Evolutionary conservation across 1,284 basidiomycete species (phyloP), one percentile per base, ranked within the genome.

Genomic region (Boletellus deceptivus): DNA sequence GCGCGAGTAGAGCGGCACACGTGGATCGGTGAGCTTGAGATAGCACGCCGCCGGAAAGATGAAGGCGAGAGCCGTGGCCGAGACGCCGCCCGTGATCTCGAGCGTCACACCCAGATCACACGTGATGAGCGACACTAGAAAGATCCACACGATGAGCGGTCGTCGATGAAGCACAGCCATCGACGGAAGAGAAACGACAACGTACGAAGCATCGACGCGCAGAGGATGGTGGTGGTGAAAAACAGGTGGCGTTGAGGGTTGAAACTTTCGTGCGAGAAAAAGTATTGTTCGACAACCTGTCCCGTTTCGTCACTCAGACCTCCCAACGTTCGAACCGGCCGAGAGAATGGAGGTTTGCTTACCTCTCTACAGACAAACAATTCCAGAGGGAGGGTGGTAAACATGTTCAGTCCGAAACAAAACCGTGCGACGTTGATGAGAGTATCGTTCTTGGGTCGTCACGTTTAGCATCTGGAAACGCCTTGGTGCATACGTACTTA

Each of bases 331-430:
- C 47, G 9, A 56, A 39, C 16, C 33, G 13, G 24, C 43, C 49
- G 11, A 43, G 35, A 29, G 8, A 16, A 25, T 5, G 24, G 7
- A 6, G 7, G 8, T 37, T 36, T 18, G 53, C 46, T 18, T 53
- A 89, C 92, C 76, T 98, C 93, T 73, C 93, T 80, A 63, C 94
- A 97, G 14, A 98, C 93, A 65, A 98, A 97, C 18, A 93, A 76
- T 64, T 98, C 93, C 43, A 98, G 75, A 0, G 93, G 93, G 17
- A 95, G 80, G 0, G 96, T 99, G 1, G 95, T 97, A 62, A 97
- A 96, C 96, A 99, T 99, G 72, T 99, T 99, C 54, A 96, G 71
- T 5, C 96, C 96, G 63, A 99, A 98, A 63, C 91, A 93, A 61
- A 98, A 92, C 20, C 95, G 82, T 6, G 96, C 96, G 48, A 98